These are phyloP conservation scores for Mortierella sp. DNA, from an alignment of 371 early-diverging fungal genomes.

Conservation along the genomic window DNA sequence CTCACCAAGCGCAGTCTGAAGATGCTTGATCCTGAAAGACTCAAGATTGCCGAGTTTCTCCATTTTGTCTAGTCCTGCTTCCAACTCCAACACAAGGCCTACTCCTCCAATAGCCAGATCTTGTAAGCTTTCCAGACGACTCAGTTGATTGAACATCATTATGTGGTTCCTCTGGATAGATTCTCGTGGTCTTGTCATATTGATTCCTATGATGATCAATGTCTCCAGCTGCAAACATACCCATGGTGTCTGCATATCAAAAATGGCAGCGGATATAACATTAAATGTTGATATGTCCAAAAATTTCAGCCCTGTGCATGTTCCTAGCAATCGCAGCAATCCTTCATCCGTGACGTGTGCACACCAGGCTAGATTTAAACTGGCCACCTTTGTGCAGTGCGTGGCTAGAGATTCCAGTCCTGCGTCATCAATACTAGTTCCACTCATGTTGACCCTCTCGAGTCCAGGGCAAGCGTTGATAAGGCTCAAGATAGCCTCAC, in stretches of 20 bases:
- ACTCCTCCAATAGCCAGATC: slow-evolving; percentile 44
- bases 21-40: slow-evolving; percentile 32
- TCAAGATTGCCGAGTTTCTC: slow-evolving; percentile 26
- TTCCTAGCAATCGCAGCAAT: slow-evolving; percentile 17
- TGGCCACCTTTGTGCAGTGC: slow-evolving; percentile 25
- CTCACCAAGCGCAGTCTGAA: slow-evolving; percentile 33
- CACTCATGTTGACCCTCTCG: slow-evolving; percentile 42
- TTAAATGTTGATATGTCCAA: slow-evolving; percentile 36
- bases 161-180: slow-evolving; percentile 21
- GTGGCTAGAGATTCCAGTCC: slow-evolving; percentile 21
- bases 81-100: slow-evolving; percentile 22
- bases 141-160: slow-evolving; percentile 46
- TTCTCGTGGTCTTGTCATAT: slow-evolving; percentile 30
- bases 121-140: slow-evolving; percentile 30
- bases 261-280: slow-evolving; percentile 29
- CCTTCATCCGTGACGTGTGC: slow-evolving; percentile 30
- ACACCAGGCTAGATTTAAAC: slow-evolving; percentile 39
- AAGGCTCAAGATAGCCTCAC: slow-evolving; percentile 14
- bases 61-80: slow-evolving; percentile 34
- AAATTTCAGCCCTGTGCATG: slow-evolving; percentile 16
- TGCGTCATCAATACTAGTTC: slow-evolving; percentile 29
- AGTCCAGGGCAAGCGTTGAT: slow-evolving; percentile 25
- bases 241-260: slow-evolving; percentile 25
- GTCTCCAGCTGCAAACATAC: slow-evolving; percentile 31
- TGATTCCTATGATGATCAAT: slow-evolving; percentile 31